Percentiles rank a stretch among this genome's conserved stretches.
Evolutionary conservation across 108 stramenopile species (phyloP).

Genomic region (Cyclotella sp.): DNA sequence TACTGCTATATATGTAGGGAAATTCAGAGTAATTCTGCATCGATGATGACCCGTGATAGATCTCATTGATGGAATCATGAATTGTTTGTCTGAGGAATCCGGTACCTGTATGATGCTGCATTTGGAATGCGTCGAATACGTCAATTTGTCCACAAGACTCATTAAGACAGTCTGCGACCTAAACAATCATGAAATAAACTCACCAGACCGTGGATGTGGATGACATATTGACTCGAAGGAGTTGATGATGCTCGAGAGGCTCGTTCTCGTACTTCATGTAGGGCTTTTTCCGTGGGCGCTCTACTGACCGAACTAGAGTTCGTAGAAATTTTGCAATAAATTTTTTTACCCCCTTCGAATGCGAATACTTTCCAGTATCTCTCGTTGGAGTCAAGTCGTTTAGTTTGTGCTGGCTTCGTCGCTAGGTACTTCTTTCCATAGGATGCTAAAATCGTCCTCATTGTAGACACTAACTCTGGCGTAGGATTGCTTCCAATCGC

Average conservation of each 20-base stretch:
- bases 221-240: slow-evolving; percentile 20
- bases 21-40: slow-evolving; percentile 22
- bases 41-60: slow-evolving; percentile 6
- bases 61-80: slow-evolving; percentile 12
- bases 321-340: slow-evolving; percentile 3
- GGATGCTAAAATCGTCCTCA: not conserved
- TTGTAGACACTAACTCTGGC: not conserved
- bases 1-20: not conserved
- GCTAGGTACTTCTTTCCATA: not conserved
- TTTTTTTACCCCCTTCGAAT: not conserved
- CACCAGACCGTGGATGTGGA: slow-evolving; percentile 39
- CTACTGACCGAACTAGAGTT: not conserved
- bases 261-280: not conserved
- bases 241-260: not conserved
- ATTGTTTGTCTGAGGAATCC: slow-evolving; percentile 33
- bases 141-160: not conserved
- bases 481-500: not conserved
- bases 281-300: not conserved
- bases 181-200: not conserved
- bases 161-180: not conserved
- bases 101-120: slow-evolving; percentile 36
- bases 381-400: not conserved
- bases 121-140: no score
- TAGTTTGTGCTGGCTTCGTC: not conserved
- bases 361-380: not conserved